These are phyloP conservation scores for Chaetomiaceae sp. DNA, from an alignment of 2,329 filamentous ascomycete species.

Conservation along the genomic window DNA sequence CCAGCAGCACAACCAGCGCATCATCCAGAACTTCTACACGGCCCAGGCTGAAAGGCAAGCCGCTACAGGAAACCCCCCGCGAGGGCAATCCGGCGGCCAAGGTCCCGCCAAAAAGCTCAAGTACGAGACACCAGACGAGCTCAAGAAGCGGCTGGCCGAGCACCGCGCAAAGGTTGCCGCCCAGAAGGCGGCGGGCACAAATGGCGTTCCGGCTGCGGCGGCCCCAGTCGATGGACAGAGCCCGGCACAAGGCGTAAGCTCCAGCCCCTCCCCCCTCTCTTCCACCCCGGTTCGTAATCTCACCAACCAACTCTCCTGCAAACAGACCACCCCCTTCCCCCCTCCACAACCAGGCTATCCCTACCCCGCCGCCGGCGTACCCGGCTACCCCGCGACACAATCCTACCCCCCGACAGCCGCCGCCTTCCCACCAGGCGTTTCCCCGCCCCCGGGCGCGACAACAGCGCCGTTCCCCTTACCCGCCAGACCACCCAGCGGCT, in stretches of 20 bases:
- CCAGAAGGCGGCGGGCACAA: conserved; percentile 51
- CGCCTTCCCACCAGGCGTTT: conserved; percentile 31
- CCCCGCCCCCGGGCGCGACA: conserved; percentile 34
- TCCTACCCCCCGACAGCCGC: conserved; percentile 25
- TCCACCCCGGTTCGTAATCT: not conserved
- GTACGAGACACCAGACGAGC: conserved; percentile 68
- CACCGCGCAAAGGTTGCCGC: conserved; percentile 66
- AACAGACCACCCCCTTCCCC: conserved; percentile 40
- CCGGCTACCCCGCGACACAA: conserved; percentile 24
- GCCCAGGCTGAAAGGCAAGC: conserved; percentile 77
- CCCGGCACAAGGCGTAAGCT: conserved; percentile 53
- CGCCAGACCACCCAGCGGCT: conserved; percentile 40
- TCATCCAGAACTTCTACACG: conserved; percentile 80
- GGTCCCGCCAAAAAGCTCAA: conserved; percentile 66
- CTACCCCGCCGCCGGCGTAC: conserved; percentile 20
- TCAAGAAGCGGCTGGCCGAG: conserved; percentile 75
- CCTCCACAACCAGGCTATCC: conserved; percentile 35
- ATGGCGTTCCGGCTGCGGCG: conserved; percentile 48
- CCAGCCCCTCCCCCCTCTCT: not conserved
- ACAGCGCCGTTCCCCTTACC: conserved; percentile 41
- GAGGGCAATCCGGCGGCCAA: conserved; percentile 52
- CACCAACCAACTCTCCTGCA: not conserved
- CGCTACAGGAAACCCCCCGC: conserved; percentile 76
- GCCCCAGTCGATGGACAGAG: conserved; percentile 48
- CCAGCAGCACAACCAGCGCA: conserved; percentile 77